These are phyloP conservation scores for Diutina ranongensis DNA, from an alignment of 1,139 yeast species.

Conservation along the genomic window DNA sequence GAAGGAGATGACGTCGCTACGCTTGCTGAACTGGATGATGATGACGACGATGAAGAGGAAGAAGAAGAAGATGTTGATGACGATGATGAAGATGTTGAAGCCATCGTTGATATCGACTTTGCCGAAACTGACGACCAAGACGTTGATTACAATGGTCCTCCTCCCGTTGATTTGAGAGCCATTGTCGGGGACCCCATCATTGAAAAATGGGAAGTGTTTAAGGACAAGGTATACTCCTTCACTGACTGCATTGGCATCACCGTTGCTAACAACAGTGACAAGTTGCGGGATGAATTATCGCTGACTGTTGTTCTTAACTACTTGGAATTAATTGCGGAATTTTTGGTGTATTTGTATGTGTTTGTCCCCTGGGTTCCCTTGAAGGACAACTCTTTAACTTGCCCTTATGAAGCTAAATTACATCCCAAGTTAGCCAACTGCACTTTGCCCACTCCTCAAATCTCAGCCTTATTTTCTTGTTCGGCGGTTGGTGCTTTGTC, in stretches of 20 bases:
- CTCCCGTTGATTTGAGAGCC: not conserved
- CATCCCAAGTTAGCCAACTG: slow-evolving; percentile 18
- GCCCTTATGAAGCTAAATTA: slow-evolving; percentile 26
- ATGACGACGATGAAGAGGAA: slow-evolving; percentile 13
- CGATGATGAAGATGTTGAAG: slow-evolving; percentile 14
- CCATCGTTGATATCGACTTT: not conserved
- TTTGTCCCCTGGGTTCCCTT: slow-evolving; percentile 29
- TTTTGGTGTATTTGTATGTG: slow-evolving; percentile 21
- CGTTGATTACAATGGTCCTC: slow-evolving; percentile 9
- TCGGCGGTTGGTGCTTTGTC: slow-evolving; percentile 21
- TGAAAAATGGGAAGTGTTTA: slow-evolving; percentile 18
- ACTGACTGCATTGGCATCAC: slow-evolving; percentile 32
- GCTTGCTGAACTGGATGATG: slow-evolving; percentile 4
- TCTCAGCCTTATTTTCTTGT: slow-evolving; percentile 20
- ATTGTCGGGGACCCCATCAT: slow-evolving; percentile 28
- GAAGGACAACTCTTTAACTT: slow-evolving; percentile 26
- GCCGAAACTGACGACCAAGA: slow-evolving; percentile 17
- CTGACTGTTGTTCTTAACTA: slow-evolving; percentile 37
- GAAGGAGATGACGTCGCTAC: slow-evolving; percentile 11
- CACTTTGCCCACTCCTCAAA: slow-evolving; percentile 23
- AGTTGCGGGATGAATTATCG: slow-evolving; percentile 33
- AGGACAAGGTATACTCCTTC: slow-evolving; percentile 21
- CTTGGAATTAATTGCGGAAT: slow-evolving; percentile 28
- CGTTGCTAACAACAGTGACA: slow-evolving; percentile 17
- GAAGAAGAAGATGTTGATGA: slow-evolving; percentile 9